phyloP scores from a whole-genome alignment of 345 rosid species.

The Eucalyptus curtisii region DNA sequence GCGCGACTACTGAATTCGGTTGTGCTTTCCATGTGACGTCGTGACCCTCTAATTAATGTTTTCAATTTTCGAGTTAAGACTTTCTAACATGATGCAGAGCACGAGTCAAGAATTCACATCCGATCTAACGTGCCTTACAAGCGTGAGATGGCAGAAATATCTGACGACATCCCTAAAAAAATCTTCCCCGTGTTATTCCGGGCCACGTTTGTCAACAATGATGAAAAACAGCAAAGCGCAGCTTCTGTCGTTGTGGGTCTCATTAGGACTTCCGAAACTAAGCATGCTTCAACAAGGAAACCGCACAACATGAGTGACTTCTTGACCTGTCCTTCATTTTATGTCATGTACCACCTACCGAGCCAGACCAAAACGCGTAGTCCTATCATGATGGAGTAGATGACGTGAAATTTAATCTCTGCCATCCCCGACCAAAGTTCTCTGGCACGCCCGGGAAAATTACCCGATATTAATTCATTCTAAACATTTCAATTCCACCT shows the following conservation, averaged over 20 bases:
- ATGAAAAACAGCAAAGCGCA: neutral
- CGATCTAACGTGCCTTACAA: neutral
- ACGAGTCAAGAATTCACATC: neutral
- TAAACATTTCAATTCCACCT: rapidly evolving
- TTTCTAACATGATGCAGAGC: neutral
- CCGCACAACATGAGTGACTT: neutral
- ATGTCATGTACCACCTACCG: neutral
- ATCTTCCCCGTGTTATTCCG: neutral
- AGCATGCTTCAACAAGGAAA: neutral
- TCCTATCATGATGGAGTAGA: neutral
- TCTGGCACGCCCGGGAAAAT: neutral
- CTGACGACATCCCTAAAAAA: neutral
- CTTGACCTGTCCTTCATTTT: neutral
- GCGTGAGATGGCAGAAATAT: neutral
- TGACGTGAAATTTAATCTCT: neutral
- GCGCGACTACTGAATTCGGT: neutral
- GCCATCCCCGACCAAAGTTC: neutral
- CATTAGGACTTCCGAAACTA: neutral
- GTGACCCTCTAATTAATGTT: neutral
- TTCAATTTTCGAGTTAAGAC: neutral
- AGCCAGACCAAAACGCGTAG: neutral
- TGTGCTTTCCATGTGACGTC: neutral
- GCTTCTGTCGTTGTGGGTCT: neutral
- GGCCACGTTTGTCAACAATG: neutral
- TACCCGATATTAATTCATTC: neutral